These are phyloP conservation scores for Stellera chamaejasme DNA, from an alignment of 345 rosid species.

Conservation along the genomic window DNA sequence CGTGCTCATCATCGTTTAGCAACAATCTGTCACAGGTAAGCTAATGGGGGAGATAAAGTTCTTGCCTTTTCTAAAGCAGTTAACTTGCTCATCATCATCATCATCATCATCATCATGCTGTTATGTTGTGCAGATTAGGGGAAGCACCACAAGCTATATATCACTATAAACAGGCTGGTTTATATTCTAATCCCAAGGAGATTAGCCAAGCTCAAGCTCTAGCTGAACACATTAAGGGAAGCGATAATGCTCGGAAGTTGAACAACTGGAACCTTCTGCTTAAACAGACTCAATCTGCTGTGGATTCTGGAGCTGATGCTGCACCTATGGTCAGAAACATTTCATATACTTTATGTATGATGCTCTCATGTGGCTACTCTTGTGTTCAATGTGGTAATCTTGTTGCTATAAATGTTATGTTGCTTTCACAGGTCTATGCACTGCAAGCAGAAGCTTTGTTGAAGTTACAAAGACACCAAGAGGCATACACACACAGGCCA, in stretches of 20 bases:
- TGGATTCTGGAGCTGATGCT: slow-evolving; percentile 49
- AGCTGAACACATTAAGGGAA: slow-evolving; percentile 27
- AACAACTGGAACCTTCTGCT: slow-evolving; percentile 45
- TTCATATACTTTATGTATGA: neutral
- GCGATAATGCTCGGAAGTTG: slow-evolving; percentile 33
- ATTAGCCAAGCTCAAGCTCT: slow-evolving; percentile 39
- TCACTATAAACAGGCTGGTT: slow-evolving; percentile 43
- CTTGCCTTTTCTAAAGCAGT: neutral
- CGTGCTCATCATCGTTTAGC: slow-evolving; percentile 74
- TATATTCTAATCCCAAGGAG: slow-evolving; percentile 23
- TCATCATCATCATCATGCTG: neutral
- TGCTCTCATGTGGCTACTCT: neutral
- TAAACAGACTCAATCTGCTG: slow-evolving; percentile 32
- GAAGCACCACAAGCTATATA: slow-evolving; percentile 49
- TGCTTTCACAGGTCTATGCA: slow-evolving; percentile 35
- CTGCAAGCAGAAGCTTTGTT: slow-evolving; percentile 55
- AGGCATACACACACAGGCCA: slow-evolving; percentile 38
- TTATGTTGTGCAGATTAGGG: slow-evolving; percentile 42
- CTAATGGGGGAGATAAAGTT: neutral
- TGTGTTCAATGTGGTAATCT: neutral
- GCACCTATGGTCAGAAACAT: slow-evolving; percentile 44
- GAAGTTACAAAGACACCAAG: slow-evolving; percentile 48
- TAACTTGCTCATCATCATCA: too few relatives aligned
- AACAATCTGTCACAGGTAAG: slow-evolving; percentile 46
- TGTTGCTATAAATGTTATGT: neutral